Evolutionary conservation across 345 rosid genomes (phyloP).

Genomic region (Hibiscus trionum): DNA sequence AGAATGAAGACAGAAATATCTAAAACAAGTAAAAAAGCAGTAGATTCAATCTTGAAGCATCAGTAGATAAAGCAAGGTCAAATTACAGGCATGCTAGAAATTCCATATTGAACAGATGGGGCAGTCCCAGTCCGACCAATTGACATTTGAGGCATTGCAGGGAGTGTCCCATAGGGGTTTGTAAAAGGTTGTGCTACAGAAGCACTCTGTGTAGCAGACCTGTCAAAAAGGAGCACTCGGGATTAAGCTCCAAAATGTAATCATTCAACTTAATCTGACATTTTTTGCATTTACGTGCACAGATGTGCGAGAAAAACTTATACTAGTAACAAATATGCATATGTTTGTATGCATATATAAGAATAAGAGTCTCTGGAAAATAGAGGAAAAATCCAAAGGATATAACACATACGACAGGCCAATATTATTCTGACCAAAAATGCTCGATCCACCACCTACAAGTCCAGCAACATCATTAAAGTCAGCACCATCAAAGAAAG

Average conservation of each 20-base stretch:
- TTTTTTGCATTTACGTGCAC: background rate
- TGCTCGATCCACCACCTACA: slow-evolving; percentile 39
- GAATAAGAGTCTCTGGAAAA: background rate
- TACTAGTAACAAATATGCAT: background rate
- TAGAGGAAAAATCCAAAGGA: background rate
- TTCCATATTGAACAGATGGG: slow-evolving; percentile 48
- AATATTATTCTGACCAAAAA: slow-evolving; percentile 43
- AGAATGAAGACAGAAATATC: background rate
- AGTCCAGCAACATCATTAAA: slow-evolving; percentile 7
- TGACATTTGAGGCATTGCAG: slow-evolving; percentile 84
- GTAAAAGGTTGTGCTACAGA: slow-evolving; percentile 43
- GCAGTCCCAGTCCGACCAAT: slow-evolving; percentile 66
- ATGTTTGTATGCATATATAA: background rate
- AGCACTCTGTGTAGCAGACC: slow-evolving; percentile 45
- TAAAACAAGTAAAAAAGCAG: background rate
- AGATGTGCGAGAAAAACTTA: background rate
- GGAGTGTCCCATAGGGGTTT: slow-evolving; percentile 89
- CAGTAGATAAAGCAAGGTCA: background rate
- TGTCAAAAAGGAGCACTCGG: slow-evolving; percentile 19
- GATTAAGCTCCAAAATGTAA: background rate
- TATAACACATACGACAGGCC: slow-evolving; percentile 45
- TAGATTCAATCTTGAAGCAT: background rate
- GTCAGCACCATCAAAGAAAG: slow-evolving; percentile 9
- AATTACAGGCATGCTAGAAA: slow-evolving; percentile 9
- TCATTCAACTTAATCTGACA: background rate